Evolutionary conservation across 106 monocot genomes (phyloP), one percentile per base, ranked within the genome.

Genomic region (Hemerocallis citrina): DNA sequence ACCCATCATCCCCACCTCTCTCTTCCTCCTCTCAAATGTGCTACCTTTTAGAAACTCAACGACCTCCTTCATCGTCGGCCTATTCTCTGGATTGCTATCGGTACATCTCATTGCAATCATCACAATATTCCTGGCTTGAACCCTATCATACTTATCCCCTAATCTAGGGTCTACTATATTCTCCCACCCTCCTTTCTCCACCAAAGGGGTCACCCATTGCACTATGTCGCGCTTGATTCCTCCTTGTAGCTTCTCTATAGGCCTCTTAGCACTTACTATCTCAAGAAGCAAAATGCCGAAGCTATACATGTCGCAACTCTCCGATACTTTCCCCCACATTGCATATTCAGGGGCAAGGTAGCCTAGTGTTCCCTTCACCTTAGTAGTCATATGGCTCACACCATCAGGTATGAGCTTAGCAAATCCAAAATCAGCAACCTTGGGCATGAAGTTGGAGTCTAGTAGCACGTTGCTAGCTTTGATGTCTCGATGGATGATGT

Each of bases 401-500:
- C 76, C 76, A 9, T 76, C 76, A 3, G 76, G 76, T 7, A 76
- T 52, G 7, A 76, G 65, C 65, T 70, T 70, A 11, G 76, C 76
- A 35, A 76, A 76, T 17, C 76, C 76, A 20, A 76, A 76, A 28
- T 76, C 76, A 5, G 76, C 76, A 7, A 76, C 76, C 29, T 64
- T 56, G 3, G 69, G 46, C 12, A 43, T 55, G 65, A 76, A 76
- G 16, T 76, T 29, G 17, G 76, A 65, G 59, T 76, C 70, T 3
- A 76, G 70, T 12, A 76, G 43, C 1, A 85, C 77, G 64, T 85
- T 85, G 67, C 80, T 71, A 24, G 85, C 76, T 61, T 85, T 85
- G 64, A 85, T 77, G 49, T 85, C 85, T 19, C 85, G 55, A 63
- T 85, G 80, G 46, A 85, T 85, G 44, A 85, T 80, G 52, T 70